Percentiles rank a stretch among this genome's conserved stretches.
phyloP scores from a whole-genome alignment of 805 yeast genomes.

The Candida golubevii region DNA sequence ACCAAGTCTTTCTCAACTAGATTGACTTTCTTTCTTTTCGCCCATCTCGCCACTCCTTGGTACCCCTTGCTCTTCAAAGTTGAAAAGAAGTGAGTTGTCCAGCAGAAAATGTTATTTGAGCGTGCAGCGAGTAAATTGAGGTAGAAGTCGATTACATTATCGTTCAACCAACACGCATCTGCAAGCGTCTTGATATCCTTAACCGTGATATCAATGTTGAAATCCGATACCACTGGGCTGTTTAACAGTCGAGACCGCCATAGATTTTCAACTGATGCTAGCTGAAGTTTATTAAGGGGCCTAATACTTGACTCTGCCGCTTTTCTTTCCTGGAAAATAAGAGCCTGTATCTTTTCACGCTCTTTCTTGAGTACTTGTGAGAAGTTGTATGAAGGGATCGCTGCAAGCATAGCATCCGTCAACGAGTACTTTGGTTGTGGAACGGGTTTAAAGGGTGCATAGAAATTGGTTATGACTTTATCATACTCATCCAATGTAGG shows the following conservation, averaged over 20 bases:
- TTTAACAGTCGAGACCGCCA: constrained; percentile 26
- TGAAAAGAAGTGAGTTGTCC: constrained; percentile 86
- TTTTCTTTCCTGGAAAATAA: constrained; percentile 14
- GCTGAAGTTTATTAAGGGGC: constrained; percentile 25
- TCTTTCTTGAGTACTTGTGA: constrained; percentile 11
- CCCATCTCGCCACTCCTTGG: constrained; percentile 78
- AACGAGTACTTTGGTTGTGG: constrained; percentile 17
- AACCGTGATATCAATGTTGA: constrained; percentile 55
- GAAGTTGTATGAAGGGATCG: constrained; percentile 12
- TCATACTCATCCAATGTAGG: constrained; percentile 17
- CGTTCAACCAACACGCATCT: constrained; percentile 83
- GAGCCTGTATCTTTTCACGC: constrained; percentile 11
- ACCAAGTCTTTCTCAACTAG: constrained; percentile 61
- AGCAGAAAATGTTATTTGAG: constrained; percentile 50
- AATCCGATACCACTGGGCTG: constrained; percentile 28
- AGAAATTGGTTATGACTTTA: constrained; percentile 15
- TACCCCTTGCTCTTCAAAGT: constrained; percentile 71
- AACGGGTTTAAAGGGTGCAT: constrained; percentile 18
- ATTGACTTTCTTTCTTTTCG: constrained; percentile 66
- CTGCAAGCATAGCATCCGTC: constrained; percentile 17
- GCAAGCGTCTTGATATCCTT: constrained; percentile 69
- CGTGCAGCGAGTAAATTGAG: constrained; percentile 50
- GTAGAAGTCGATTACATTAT: constrained; percentile 82
- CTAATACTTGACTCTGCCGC: constrained; percentile 7
- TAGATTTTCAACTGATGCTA: constrained; percentile 26